Evolutionary conservation across 2,329 filamentous ascomycete species (phyloP).

Genomic region (Aspergillus sp.): DNA sequence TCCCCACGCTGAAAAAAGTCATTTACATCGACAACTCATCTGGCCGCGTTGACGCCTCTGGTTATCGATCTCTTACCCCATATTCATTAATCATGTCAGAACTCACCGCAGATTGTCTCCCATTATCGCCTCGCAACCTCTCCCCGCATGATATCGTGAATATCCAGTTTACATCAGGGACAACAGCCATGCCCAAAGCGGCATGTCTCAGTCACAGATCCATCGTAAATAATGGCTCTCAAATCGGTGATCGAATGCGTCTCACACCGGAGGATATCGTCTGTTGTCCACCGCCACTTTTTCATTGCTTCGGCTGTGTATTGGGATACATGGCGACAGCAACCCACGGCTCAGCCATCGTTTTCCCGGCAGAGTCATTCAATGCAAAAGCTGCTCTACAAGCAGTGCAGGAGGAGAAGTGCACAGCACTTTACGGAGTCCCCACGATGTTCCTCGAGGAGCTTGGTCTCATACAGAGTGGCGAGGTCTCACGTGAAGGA

Average conservation of each 20-base stretch:
- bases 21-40: slow-evolving; percentile 74
- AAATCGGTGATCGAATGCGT: slow-evolving; percentile 82
- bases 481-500: slow-evolving; percentile 44
- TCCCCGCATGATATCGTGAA: slow-evolving; percentile 74
- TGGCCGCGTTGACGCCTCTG: slow-evolving; percentile 46
- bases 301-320: slow-evolving; percentile 79
- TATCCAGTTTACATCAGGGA: slow-evolving; percentile 97
- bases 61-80: slow-evolving; percentile 39
- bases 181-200: slow-evolving; percentile 84
- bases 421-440: slow-evolving; percentile 77
- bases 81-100: slow-evolving; percentile 44
- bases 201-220: slow-evolving; percentile 78
- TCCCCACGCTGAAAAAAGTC: slow-evolving; percentile 67
- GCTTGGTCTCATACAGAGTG: slow-evolving; percentile 66
- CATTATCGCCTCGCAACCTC: slow-evolving; percentile 42
- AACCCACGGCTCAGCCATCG: slow-evolving; percentile 71
- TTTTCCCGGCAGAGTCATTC: slow-evolving; percentile 85
- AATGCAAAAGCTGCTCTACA: slow-evolving; percentile 68
- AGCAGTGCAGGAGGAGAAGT: slow-evolving; percentile 58
- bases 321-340: slow-evolving; percentile 95
- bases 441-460: slow-evolving; percentile 93
- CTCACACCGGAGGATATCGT: slow-evolving; percentile 67
- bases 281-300: slow-evolving; percentile 56
- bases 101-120: slow-evolving; percentile 34
- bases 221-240: slow-evolving; percentile 88